Evolutionary conservation across 345 rosid species (phyloP), one percentile per base, ranked within the genome.

Genomic region (Linum trigynum): DNA sequence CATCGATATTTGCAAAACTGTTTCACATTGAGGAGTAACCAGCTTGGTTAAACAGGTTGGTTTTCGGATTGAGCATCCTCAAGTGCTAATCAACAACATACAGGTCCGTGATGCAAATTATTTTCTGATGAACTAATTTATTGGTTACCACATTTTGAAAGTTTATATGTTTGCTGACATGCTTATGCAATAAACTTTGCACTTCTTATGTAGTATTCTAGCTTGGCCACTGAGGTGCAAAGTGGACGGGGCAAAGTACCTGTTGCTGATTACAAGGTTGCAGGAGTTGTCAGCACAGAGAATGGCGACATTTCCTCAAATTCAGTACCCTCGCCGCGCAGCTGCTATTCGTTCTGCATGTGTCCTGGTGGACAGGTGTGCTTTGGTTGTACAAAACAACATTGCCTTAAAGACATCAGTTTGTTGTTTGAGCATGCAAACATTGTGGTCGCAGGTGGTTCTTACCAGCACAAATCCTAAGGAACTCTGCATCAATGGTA

Each of bases 311-410:
- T 74, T 9, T 55, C 80, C 3, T 58, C 71, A 60, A 68, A 68
- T 71, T 39, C 62, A 36, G 71, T 48, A 59, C 38, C 73, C 56
- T 65, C 65, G 63, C 74, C 48, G 71, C 89, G 84, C 67, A 85
- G 90, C 78, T 92, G 96, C 77, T 92, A 92, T 82, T 92, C 98
- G 74, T 92, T 92, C 75, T 92, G 98, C 85, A 90, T 92, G 98
- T 92, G 98, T 72, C 98, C 98, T 67, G 98, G 97, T 71, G 98
- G 98, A 58, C 97, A 92, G 97, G 98, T 89, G 77, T 65, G 59
- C 63, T 40, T 55, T 62, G 63, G 5, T 57, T 57, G 61, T 23
- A 8, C 0, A 35, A 16, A 16, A 57, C 10, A 4, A 35, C 16
- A 16, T 16, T 57, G 35, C 59, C 59, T 5, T 14, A 2, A 57